phyloP scores from a whole-genome alignment of 305 asterid species.

The Fraxinus floribunda region DNA sequence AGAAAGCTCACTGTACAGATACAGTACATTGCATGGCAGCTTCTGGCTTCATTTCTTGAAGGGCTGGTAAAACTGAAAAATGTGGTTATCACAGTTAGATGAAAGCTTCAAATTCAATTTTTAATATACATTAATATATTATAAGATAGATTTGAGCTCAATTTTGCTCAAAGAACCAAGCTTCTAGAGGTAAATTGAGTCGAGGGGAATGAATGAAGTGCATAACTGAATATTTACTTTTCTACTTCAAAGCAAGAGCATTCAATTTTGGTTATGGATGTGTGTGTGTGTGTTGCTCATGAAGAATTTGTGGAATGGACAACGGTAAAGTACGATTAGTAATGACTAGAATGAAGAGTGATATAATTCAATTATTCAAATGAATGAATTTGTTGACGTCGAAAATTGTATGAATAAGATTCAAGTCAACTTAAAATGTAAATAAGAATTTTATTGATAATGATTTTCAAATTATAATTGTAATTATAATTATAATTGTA shows the following conservation, averaged over 20 bases:
- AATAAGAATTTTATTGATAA: no score
- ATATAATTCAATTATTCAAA: background rate
- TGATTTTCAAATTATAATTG: no score
- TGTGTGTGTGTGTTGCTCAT: background rate
- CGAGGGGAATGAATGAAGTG: background rate
- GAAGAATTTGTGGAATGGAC: background rate
- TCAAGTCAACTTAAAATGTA: no score
- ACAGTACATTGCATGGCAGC: slow-evolving; percentile 14
- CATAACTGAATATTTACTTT: background rate
- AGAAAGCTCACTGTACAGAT: background rate
- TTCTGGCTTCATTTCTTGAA: slow-evolving; percentile 17
- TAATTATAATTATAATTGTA: no score
- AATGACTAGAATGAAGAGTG: background rate
- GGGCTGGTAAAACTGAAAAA: slow-evolving; percentile 4
- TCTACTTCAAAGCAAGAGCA: background rate
- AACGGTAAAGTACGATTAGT: no score
- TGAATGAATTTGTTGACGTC: no score
- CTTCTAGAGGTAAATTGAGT: background rate
- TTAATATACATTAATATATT: background rate
- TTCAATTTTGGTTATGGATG: background rate
- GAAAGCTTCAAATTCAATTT: background rate
- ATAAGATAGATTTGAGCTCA: background rate
- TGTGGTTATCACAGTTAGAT: background rate
- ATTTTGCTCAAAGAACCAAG: background rate
- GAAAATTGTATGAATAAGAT: no score